phyloP scores from a whole-genome alignment of 257 asterid species.

The Prunella vulgaris region DNA sequence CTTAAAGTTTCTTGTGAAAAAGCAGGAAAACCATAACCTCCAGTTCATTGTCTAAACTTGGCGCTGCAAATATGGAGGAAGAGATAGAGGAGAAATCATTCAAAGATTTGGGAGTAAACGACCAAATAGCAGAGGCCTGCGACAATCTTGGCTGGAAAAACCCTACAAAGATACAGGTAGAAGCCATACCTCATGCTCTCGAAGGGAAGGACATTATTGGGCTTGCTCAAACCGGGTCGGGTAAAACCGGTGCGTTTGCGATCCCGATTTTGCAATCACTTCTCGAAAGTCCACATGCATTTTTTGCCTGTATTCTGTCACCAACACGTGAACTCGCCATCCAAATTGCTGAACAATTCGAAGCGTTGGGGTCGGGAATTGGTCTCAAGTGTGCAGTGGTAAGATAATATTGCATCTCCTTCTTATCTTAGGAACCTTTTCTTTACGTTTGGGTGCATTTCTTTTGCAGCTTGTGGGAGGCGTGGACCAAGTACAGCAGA shows the following conservation, averaged over 20 bases:
- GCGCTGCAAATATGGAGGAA: slow-evolving; percentile 28
- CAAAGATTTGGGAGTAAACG: slow-evolving; percentile 74
- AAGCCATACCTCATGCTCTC: slow-evolving; percentile 63
- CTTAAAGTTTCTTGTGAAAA: too few species aligned
- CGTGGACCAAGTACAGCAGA: slow-evolving; percentile 67
- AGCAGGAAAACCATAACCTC: too few species aligned
- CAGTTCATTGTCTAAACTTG: neutral
- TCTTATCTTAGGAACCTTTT: neutral
- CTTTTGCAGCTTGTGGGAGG: slow-evolving; percentile 87
- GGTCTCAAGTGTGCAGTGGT: slow-evolving; percentile 81
- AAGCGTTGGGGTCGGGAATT: slow-evolving; percentile 81
- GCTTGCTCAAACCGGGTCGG: slow-evolving; percentile 96
- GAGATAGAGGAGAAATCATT: slow-evolving; percentile 40
- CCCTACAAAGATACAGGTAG: slow-evolving; percentile 65
- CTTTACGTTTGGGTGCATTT: slow-evolving; percentile 2
- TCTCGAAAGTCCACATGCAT: slow-evolving; percentile 63
- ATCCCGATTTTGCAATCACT: slow-evolving; percentile 81
- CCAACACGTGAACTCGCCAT: slow-evolving; percentile 92
- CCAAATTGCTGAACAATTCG: slow-evolving; percentile 85
- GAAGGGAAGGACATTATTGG: slow-evolving; percentile 84
- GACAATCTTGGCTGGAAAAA: slow-evolving; percentile 67
- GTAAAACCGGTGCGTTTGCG: slow-evolving; percentile 94
- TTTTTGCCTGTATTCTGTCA: slow-evolving; percentile 85
- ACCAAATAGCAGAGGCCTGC: slow-evolving; percentile 67
- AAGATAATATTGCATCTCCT: neutral